phyloP scores from a whole-genome alignment of 352 stramenopile genomes.

The Phytophthora foliorum region DNA sequence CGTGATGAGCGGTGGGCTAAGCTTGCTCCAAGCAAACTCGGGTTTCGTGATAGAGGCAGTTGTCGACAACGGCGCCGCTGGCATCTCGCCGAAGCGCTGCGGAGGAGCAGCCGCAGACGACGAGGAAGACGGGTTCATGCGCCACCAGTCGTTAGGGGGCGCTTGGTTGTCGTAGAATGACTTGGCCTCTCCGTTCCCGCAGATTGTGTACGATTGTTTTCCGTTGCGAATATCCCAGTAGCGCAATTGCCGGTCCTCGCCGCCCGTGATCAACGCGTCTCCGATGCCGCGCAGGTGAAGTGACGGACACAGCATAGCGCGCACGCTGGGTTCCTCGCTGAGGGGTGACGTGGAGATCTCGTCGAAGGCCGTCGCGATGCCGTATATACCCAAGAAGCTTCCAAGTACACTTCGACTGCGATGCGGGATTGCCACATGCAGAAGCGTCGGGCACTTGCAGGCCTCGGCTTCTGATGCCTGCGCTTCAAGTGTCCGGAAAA shows the following conservation, averaged over 20 bases:
- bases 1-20: slow-evolving; percentile 84
- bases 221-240: slow-evolving; percentile 97
- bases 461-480: slow-evolving; percentile 82
- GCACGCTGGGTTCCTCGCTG: slow-evolving; percentile 87
- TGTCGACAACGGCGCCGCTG: slow-evolving; percentile 34
- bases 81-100: slow-evolving; percentile 39
- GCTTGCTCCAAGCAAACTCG: slow-evolving; percentile 89
- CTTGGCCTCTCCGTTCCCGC: slow-evolving; percentile 86
- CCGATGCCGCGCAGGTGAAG: slow-evolving; percentile 86
- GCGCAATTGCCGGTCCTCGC: slow-evolving; percentile 95
- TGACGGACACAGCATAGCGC: slow-evolving; percentile 90
- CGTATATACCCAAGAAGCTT: slow-evolving; percentile 85
- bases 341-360: slow-evolving; percentile 79
- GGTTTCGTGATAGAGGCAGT: slow-evolving; percentile 73
- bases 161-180: slow-evolving; percentile 90
- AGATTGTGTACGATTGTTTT: slow-evolving; percentile 95
- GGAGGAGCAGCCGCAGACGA: slow-evolving; percentile 31
- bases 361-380: slow-evolving; percentile 84
- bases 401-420: slow-evolving; percentile 74
- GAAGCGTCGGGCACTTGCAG: slow-evolving; percentile 75
- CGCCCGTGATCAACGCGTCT: slow-evolving; percentile 94
- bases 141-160: slow-evolving; percentile 85
- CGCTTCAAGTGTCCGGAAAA: slow-evolving; percentile 92
- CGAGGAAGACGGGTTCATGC: slow-evolving; percentile 68
- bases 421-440: slow-evolving; percentile 82